Evolutionary conservation across 768 basidiomycete genomes (phyloP).

Genomic region (Mycena rosella): DNA sequence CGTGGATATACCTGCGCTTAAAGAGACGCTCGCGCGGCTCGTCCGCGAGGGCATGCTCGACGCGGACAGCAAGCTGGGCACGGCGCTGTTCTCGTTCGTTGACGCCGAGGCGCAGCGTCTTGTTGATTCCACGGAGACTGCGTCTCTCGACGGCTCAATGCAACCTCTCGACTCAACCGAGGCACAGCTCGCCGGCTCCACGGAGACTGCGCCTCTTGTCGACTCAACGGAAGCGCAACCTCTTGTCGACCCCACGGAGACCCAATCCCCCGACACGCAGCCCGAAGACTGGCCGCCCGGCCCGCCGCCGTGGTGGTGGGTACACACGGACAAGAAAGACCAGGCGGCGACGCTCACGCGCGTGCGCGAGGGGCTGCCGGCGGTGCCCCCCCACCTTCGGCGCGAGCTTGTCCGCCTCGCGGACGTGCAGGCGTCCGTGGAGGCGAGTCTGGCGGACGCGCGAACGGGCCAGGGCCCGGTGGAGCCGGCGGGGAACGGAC

Average conservation of each 20-base stretch:
- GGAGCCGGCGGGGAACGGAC: background rate
- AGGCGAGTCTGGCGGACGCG: background rate
- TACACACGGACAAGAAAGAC: background rate
- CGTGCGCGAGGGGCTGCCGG: background rate
- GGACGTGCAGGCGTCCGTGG: constrained; percentile 11
- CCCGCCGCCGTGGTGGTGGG: background rate
- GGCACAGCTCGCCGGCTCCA: no score
- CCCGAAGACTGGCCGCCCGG: background rate
- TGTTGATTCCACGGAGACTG: no score
- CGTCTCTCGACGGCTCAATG: no score
- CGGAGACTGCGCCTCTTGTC: no score
- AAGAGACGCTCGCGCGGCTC: no score
- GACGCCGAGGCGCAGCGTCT: no score
- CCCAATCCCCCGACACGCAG: no score
- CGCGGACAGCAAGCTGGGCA: background rate
- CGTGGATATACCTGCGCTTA: no score
- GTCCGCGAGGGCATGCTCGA: no score
- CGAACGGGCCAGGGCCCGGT: background rate
- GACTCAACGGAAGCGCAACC: no score
- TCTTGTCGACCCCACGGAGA: no score
- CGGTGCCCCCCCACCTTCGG: background rate
- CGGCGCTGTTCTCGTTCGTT: background rate
- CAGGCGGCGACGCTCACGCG: background rate
- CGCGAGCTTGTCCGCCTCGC: constrained; percentile 6
- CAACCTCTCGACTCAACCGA: no score